phyloP scores from a whole-genome alignment of 1,284 basidiomycete species.

The Moniliophthora roreri region DNA sequence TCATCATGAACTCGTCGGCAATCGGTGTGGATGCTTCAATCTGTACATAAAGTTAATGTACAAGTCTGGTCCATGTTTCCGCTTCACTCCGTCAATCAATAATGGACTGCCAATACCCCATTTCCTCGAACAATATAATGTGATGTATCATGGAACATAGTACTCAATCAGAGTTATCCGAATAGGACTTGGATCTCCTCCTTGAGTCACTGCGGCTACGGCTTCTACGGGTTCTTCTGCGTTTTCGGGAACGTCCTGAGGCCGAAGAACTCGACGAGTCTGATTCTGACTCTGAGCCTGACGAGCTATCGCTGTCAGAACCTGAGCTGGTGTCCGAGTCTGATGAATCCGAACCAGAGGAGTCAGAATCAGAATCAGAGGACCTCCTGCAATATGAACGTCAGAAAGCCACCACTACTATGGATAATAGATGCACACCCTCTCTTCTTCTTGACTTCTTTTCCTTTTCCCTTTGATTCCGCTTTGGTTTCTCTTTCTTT shows the following conservation, averaged over 20 bases:
- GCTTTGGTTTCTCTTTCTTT: conserved; percentile 55
- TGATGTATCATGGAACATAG: not conserved
- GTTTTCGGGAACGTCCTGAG: conserved; percentile 11
- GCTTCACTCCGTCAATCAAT: not conserved
- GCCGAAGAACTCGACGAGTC: not conserved
- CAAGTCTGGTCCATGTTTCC: not conserved
- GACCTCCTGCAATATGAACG: conserved; percentile 26
- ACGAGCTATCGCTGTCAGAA: too few species aligned
- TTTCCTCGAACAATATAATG: too few species aligned
- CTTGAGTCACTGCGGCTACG: conserved; percentile 3
- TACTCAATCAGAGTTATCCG: conserved; percentile 1
- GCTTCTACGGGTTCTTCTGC: conserved; percentile 9
- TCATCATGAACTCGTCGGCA: conserved; percentile 82
- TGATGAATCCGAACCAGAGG: too few species aligned
- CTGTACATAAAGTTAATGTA: conserved; percentile 4
- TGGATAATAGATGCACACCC: conserved; percentile 37
- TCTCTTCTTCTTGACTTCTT: conserved; percentile 45
- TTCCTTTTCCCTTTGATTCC: conserved; percentile 31
- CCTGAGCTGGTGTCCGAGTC: too few species aligned
- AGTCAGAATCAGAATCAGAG: conserved; percentile 19
- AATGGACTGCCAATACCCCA: too few species aligned
- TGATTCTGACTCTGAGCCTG: conserved; percentile 15
- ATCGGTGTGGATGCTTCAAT: conserved; percentile 23
- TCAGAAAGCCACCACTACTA: not conserved
- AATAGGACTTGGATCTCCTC: not conserved